Base-by-base conservation (phyloP, 371 early-diverging fungal genomes). In the Funneliformis caledonium region DNA sequence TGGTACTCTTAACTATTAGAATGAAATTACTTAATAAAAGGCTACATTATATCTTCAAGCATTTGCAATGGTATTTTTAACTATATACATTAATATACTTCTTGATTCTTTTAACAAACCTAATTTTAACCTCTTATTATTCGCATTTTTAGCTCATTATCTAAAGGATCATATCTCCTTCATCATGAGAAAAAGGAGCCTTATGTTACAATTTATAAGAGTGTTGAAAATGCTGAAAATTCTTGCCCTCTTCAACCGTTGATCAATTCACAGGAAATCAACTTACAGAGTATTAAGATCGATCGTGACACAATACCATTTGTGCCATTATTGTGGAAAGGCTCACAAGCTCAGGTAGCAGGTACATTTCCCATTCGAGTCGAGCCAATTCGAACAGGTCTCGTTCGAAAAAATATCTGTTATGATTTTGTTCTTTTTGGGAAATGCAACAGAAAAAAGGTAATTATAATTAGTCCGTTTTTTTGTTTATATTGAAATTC, bases 291-390 rank as follows among this genome's bases (percentile, higher is more conserved):
- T 2, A 37, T 59, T 19, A 7, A 26, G 14, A 14, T 69, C 11
- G 70, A 79, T 43, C 31, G 10, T 52, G 79, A 79, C 50, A 79
- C 79, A 48, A 64, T 79, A 52, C 70, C 68, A 37, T 79, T 79
- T 70, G 64, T 79, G 2, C 48, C 43, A 79, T 64, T 79, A 45
- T 8, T 69, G 42, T 79, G 79, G 79, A 56, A 47, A 12, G 79
- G 79, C n/a, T 42, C 69, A 10, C 43, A 33, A 5, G 26, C 68
- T 14, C 79, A 79, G 59, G 26, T 79, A 19, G n/a, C 26, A 7
- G 11, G 10, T 22, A 79, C 80, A 52, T 79, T 79, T 59, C 80
- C 80, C n/a, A 48, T 76, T 64, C 43, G 76, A 22, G 7, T 43
- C 33, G 76, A 43, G 16, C 72, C 9, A 72, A 2, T 33, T 47